phyloP scores from a whole-genome alignment of 2,329 filamentous ascomycete species.

The Alternaria sp. region DNA sequence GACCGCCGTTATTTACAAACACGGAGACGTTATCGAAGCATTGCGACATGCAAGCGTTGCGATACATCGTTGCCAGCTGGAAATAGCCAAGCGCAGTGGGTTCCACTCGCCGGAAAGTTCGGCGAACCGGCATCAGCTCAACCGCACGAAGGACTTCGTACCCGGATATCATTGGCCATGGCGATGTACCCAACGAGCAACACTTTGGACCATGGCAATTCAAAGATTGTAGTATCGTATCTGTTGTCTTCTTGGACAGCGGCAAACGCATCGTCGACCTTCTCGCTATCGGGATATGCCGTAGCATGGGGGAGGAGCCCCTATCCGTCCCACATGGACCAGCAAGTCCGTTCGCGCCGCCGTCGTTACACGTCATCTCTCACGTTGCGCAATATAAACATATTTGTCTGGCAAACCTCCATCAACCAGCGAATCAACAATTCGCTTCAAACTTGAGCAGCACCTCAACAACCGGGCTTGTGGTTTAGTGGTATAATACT shows the following conservation, averaged over 20 bases:
- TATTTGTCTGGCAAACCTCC: neutral
- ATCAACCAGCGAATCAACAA: neutral
- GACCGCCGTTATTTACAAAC: neutral
- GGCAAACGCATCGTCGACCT: neutral
- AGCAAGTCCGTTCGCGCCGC: neutral
- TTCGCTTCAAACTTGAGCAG: neutral
- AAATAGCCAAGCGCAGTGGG: neutral
- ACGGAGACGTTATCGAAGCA: neutral
- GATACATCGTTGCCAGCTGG: neutral
- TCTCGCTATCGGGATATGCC: neutral
- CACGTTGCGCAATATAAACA: neutral
- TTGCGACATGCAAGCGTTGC: neutral
- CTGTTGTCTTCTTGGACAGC: neutral
- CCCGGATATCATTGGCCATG: neutral
- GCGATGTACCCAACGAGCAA: neutral
- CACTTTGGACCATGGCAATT: neutral
- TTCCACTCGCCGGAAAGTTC: neutral
- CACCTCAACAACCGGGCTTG: neutral
- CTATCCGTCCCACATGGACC: neutral
- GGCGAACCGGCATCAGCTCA: neutral
- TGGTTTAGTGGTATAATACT: constrained; percentile 16
- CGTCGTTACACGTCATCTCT: neutral
- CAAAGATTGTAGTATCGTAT: neutral
- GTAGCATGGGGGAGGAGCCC: neutral
- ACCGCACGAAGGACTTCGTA: neutral